Base-by-base conservation (phyloP, 345 rosid genomes). In the Gynandropsis gynandra region DNA sequence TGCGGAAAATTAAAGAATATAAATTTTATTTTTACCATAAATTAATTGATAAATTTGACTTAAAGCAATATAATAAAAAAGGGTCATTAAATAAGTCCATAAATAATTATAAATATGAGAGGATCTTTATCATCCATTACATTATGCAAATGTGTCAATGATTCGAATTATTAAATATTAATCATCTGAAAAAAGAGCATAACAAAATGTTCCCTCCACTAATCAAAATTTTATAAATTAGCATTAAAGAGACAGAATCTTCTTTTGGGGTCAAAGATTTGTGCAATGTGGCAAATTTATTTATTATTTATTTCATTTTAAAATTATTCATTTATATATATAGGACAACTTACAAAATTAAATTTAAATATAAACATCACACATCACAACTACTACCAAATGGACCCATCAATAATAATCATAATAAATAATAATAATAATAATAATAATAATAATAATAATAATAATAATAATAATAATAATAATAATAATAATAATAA, bases 141-240 rank as follows among this genome's bases (percentile, higher is more conserved):
- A 24, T 24, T 24, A 24, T 2, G 29, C 29, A 24, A n/a, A n/a
- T n/a, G n/a, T n/a, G n/a, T n/a, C n/a, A n/a, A n/a, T 38, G 38
- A 15, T 34, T 21, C 9, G 61, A 31, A 47, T 41, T 40, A 47
- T 48, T 7, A 16, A 24, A 53, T 24, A 38, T 7, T 15, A 53
- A 4, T 53, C 18, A 19, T 16, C 39, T 34, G 34, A 55, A 63
- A 47, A 56, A 55, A 48, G 44, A 49, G 56, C 62, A 63, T 63
- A 42, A 24, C 20, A 32, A 18, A 48, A 48, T 34, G 50, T 55
- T 46, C 50, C 42, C 38, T 48, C 51, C 62, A 55, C 67, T 48
- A 33, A 48, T 16, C 43, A 41, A 19, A 21, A 19, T 16, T 17
- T 31, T 63, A 55, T 54, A 47, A 41, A 54, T 32, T 49, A 47